phyloP scores from a whole-genome alignment of 139 green algal genomes.

The Tetradesmus lagerheimii region DNA sequence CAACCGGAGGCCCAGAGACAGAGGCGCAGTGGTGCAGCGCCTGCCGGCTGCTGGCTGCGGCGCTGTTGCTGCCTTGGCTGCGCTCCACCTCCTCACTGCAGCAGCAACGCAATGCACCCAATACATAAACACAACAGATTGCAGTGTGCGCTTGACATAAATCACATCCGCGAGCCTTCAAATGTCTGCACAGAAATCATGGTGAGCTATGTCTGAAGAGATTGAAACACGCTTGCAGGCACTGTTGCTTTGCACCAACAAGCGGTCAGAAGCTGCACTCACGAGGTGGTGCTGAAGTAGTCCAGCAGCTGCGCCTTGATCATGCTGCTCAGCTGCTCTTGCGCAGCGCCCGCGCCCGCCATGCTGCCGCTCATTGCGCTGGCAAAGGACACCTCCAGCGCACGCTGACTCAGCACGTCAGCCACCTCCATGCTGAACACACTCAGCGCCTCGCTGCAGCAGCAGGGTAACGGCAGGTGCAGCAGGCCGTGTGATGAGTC shows the following conservation, averaged over 20 bases:
- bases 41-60: not conserved
- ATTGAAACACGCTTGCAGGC: no score
- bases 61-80: not conserved
- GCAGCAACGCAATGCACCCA: not conserved
- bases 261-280: not conserved
- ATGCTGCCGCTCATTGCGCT: conserved; percentile 59
- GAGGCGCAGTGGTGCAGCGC: conserved; percentile 15
- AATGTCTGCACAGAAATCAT: no score
- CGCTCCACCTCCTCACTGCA: not conserved
- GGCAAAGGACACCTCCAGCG: conserved; percentile 71
- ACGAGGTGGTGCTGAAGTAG: conserved; percentile 23
- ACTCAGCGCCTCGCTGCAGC: conserved; percentile 59
- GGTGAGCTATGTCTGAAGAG: no score
- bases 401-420: conserved; percentile 58
- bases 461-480: not conserved
- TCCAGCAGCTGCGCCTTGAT: conserved; percentile 48
- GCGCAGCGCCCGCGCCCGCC: not conserved
- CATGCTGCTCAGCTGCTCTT: conserved; percentile 13
- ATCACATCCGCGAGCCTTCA: no score
- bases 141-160: not conserved
- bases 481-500: not conserved
- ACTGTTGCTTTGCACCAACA: not conserved
- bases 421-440: conserved; percentile 73
- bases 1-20: not conserved
- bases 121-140: not conserved